Conservation (phyloP, 768 basidiomycete species). For the Amanita subjunquillea region DNA sequence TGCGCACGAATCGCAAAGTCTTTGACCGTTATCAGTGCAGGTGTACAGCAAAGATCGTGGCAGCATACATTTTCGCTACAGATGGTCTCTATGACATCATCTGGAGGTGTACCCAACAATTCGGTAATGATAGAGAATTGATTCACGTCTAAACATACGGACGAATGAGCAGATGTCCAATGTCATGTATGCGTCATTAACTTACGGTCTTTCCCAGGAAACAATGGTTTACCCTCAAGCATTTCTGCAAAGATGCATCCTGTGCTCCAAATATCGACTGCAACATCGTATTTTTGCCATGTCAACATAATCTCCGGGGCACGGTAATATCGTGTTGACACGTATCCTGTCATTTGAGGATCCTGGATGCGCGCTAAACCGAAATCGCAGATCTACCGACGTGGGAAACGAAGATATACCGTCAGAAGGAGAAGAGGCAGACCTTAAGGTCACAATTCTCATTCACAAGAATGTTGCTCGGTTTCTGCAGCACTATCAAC, state of each 20-base stretch:
- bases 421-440: neutral
- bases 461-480: constrained; percentile 98
- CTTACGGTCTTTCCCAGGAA: constrained; percentile 99
- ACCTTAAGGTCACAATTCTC: constrained; percentile 99
- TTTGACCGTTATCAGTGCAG: constrained; percentile 18
- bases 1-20: constrained; percentile 99
- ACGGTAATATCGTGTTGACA: constrained; percentile 97
- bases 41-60: constrained; percentile 7
- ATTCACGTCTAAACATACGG: constrained; percentile 73
- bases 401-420: neutral
- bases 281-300: constrained; percentile 99
- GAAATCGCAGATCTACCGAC: constrained; percentile 88
- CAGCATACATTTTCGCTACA: constrained; percentile 86
- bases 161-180: neutral
- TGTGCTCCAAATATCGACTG: constrained; percentile 98
- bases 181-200: constrained; percentile 15
- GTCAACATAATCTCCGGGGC: constrained; percentile 99
- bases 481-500: constrained; percentile 53
- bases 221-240: constrained; percentile 96
- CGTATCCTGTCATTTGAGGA: constrained; percentile 99
- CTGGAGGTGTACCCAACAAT: constrained; percentile 93
- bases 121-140: constrained; percentile 99
- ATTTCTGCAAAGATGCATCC: constrained; percentile 99
- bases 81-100: constrained; percentile 99
- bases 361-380: constrained; percentile 98